Evolutionary conservation across 148 eudicot species (phyloP), one percentile per base, ranked within the genome.

Genomic region (Arbutus unedo): DNA sequence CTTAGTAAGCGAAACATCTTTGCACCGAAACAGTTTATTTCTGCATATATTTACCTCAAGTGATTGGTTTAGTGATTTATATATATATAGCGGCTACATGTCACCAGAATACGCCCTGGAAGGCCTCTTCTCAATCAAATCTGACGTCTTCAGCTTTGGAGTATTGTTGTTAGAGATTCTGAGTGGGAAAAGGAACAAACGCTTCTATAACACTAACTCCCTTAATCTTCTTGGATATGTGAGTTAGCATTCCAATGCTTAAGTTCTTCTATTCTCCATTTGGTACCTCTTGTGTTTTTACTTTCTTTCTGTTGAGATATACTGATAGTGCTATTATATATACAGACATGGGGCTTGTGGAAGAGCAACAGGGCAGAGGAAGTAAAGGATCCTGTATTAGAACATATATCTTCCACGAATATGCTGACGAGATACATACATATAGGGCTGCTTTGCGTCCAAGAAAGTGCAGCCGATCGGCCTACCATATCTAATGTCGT

Each of bases 1-100:
- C 71, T 11, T 66, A 66, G 89, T 87, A 83, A 87, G 86, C 57
- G 21, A 72, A 9, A 45, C 51, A 45, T 7, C 51, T 45, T 72
- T 45, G 53, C 76, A 45, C 76, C 25, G 4, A 72, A 72, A 44
- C 25, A 45, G 2, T 13, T 19, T 72, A 44, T 44, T 44, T 6
- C 11, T 72, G 31, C 31, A 43, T 18, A 8, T 6, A 19, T 45
- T 18, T 8, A 72, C 49, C 21, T 72, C 8, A 0, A 8, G 45
- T 66, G 25, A 48, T 80, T 38, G 6, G 41, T 80, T 18, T 53
- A 18, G 14, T 57, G 38, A 4, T 18, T 66, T 72, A 7, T 44
- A 72, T 72, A 7, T 44, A 72, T 72, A 2, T 6, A 45, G 50
- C 49, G 76, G 76, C 23, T 72, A 72, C 23, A 45, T 45, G 76